phyloP scores from a whole-genome alignment of 495 filamentous ascomycete species.

The Penicillium maclennaniae region DNA sequence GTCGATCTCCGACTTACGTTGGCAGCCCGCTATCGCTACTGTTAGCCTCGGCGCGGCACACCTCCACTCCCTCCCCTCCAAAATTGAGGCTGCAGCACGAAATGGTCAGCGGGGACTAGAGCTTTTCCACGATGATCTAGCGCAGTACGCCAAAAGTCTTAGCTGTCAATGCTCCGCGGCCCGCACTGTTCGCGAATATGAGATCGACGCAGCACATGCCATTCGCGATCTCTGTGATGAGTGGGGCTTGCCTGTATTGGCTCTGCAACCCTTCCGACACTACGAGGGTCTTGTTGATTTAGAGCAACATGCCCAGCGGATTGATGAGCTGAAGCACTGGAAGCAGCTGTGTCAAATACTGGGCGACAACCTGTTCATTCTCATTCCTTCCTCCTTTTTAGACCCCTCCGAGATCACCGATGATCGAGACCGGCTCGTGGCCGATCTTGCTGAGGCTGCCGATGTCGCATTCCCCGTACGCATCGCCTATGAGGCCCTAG shows the following conservation, averaged over 20 bases:
- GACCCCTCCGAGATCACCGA: constrained; percentile 47
- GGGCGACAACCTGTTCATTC: constrained; percentile 55
- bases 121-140: constrained; percentile 29
- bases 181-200: constrained; percentile 20
- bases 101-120: constrained; percentile 23
- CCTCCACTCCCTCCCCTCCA: constrained; percentile 19
- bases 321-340: constrained; percentile 60
- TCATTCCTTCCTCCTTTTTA: constrained; percentile 66
- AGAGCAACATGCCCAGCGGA: constrained; percentile 45
- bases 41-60: constrained; percentile 21
- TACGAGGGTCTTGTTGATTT: constrained; percentile 66
- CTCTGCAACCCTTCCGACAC: constrained; percentile 69
- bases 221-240: constrained; percentile 53
- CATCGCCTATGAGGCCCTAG: constrained; percentile 66
- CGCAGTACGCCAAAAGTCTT: constrained; percentile 18
- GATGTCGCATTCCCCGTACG: constrained; percentile 57
- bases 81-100: constrained; percentile 22
- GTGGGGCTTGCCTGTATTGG: constrained; percentile 52
- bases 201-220: constrained; percentile 49
- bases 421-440: constrained; percentile 51
- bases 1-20: constrained; percentile 9
- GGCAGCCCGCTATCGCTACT: constrained; percentile 27
- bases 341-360: constrained; percentile 57
- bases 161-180: constrained; percentile 4
- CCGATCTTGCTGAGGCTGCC: constrained; percentile 58